Conservation (phyloP, 257 asterid species). For the Nicotiana otophora region DNA sequence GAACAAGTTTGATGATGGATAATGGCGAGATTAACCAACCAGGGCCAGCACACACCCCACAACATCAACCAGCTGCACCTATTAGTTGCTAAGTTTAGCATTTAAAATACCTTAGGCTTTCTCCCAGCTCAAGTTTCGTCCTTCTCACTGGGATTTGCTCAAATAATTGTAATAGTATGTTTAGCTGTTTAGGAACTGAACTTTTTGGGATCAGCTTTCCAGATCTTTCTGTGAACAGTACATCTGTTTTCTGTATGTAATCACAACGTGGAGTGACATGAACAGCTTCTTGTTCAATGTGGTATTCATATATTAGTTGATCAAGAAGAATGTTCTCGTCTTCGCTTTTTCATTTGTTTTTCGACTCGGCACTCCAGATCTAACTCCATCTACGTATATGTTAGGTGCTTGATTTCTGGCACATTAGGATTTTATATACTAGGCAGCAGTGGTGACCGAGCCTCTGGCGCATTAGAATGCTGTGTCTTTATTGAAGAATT, state of each 20-base stretch:
- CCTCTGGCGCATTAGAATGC: too few species aligned
- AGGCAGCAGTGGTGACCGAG: too few species aligned
- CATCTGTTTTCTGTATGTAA: not conserved
- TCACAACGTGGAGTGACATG: not conserved
- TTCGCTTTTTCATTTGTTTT: not conserved
- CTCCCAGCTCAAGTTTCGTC: slow-evolving; percentile 1
- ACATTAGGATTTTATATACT: too few species aligned
- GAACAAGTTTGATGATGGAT: slow-evolving; percentile 30
- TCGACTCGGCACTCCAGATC: too few species aligned
- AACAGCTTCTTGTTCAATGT: not conserved
- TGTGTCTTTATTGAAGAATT: too few species aligned
- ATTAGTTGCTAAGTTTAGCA: slow-evolving; percentile 52
- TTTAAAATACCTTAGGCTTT: not conserved
- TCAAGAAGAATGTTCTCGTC: not conserved
- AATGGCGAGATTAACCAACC: slow-evolving; percentile 41
- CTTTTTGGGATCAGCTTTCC: not conserved
- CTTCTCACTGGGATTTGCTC: not conserved
- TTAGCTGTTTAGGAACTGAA: not conserved
- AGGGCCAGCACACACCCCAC: slow-evolving; percentile 31
- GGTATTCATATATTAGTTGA: not conserved
- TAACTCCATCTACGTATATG: too few species aligned
- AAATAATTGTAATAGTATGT: not conserved
- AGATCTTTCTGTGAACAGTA: not conserved
- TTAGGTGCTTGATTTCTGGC: too few species aligned
- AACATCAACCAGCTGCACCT: slow-evolving; percentile 58